A percentile compares a stretch with the other conserved stretches of the same genome.
These are phyloP conservation scores for Laguncularia racemosa DNA, from an alignment of 345 rosid species.

Conservation along the genomic window DNA sequence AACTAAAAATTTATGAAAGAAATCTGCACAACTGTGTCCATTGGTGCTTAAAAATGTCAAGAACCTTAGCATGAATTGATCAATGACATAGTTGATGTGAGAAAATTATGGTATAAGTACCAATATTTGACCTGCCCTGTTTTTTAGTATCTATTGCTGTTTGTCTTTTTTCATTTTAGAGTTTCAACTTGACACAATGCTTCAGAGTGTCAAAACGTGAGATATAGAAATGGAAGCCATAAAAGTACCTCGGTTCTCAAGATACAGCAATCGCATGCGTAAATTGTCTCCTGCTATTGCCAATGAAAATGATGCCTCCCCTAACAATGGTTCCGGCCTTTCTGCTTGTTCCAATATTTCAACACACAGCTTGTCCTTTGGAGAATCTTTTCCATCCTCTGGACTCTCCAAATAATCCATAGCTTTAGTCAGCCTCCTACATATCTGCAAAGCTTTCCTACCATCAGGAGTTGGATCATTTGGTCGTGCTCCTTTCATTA, in stretches of 20 bases:
- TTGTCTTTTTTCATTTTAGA: neutral
- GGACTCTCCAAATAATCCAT: conserved; percentile 35
- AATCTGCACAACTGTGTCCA: no score
- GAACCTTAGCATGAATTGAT: no score
- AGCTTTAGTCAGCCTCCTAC: conserved; percentile 55
- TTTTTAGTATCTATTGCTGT: no score
- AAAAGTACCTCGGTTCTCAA: conserved; percentile 72
- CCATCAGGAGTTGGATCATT: conserved; percentile 61
- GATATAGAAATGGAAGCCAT: neutral
- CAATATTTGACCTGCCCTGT: no score
- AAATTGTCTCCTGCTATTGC: conserved; percentile 73
- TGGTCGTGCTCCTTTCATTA: conserved; percentile 71
- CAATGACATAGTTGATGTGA: no score
- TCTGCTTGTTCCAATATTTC: conserved; percentile 78
- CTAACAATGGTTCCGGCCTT: conserved; percentile 46
- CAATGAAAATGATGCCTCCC: conserved; percentile 56
- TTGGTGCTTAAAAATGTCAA: no score
- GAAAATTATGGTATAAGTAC: no score
- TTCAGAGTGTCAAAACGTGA: neutral
- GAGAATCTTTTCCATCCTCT: conserved; percentile 56
- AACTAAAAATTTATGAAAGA: no score
- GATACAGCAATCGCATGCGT: conserved; percentile 58
- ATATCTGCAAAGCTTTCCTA: conserved; percentile 65
- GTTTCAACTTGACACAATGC: neutral
- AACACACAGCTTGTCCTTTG: conserved; percentile 58